Evolutionary conservation across 495 filamentous ascomycete genomes (phyloP), one percentile per base, ranked within the genome.

Genomic region (Penicillium lividum): DNA sequence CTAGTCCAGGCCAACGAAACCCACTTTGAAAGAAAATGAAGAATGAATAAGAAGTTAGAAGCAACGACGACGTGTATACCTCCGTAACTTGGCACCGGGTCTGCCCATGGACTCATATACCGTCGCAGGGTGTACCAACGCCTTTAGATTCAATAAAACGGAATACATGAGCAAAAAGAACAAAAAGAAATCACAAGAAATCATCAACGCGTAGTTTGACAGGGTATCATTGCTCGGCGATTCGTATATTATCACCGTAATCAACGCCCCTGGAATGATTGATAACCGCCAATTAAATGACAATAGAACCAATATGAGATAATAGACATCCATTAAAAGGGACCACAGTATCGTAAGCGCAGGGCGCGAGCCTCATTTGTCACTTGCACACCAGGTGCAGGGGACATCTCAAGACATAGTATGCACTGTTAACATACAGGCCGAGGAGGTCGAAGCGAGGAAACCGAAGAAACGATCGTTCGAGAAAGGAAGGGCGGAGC

Each of bases 161-260:
- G 53, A n/a, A n/a, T 27, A 36, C 13, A 62, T 60, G 56, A 42
- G 16, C 22, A 56, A 33, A n/a, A 57, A 44, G 42, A 38, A 57
- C 52, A 60, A 54, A 49, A 43, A 62, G 49, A 51, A 65, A 54
- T 34, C 58, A 45, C 60, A 59, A 11, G 51, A 61, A 63, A 46
- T 45, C 42, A 54, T 52, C 61, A 57, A 56, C 61, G 57, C 61
- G 64, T 67, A 71, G 56, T 65, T 53, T 51, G 51, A 74, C 65
- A 76, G 66, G 73, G 73, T 76, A 77, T 79, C 73, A 74, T 78
- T 79, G 75, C 67, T 58, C 70, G 75, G 73, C 68, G 70, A 78
- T 68, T 74, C 77, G 74, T 79, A 59, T 79, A 77, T 78, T 69
- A 71, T 78, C 75, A 53, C 75, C 75, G 65, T 67, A 68, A 66